These are phyloP conservation scores for Cadophora luteo-olivacea DNA, from an alignment of 2,329 filamentous ascomycete genomes.

Conservation along the genomic window DNA sequence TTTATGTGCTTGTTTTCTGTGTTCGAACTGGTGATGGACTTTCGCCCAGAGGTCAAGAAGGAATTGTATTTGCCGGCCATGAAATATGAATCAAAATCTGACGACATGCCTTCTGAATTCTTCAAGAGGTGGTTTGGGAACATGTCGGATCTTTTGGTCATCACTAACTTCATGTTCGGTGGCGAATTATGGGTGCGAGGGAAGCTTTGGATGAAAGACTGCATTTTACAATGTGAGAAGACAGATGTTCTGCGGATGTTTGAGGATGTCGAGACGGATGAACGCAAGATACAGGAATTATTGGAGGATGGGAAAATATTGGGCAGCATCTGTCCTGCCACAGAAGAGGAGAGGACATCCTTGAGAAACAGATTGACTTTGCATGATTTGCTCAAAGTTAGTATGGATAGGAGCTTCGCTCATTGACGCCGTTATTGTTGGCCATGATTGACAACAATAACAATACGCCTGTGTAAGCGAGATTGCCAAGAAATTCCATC, in stretches of 20 bases:
- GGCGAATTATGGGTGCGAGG: background rate
- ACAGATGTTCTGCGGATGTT: background rate
- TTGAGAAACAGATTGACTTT: no score
- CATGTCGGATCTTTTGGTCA: background rate
- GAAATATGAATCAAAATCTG: background rate
- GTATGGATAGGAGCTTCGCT: no score
- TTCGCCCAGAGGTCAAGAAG: background rate
- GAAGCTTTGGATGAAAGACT: background rate
- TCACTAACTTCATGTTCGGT: background rate
- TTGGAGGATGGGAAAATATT: background rate
- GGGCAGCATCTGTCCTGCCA: background rate
- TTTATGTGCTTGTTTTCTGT: background rate
- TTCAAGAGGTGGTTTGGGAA: background rate
- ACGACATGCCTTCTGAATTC: background rate
- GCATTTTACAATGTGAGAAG: background rate
- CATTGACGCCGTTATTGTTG: no score
- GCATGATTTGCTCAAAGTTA: no score
- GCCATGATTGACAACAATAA: no score
- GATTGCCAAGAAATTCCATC: no score
- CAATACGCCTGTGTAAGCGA: no score
- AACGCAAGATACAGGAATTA: background rate
- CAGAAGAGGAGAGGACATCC: background rate
- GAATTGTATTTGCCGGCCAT: background rate
- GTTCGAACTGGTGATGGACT: background rate
- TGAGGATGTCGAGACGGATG: background rate